Evolutionary conservation across 1,284 basidiomycete species (phyloP).

Genomic region (Fomitopsis pinicola): DNA sequence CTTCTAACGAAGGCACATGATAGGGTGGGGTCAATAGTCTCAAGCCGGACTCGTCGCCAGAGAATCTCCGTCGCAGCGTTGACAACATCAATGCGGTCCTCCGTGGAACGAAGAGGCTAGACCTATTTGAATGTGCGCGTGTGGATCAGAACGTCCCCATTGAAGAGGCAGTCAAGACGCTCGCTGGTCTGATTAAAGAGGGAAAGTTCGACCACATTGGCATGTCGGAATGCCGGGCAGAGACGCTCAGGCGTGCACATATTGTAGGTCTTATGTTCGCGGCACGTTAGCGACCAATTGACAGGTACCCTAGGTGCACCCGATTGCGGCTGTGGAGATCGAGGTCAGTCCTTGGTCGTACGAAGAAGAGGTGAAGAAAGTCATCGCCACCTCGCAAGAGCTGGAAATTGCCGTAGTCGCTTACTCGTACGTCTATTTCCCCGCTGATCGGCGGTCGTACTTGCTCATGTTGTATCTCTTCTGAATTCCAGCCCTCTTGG

Average conservation of each 20-base stretch:
- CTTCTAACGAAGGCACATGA: too few relatives aligned
- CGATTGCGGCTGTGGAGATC: constrained; percentile 46
- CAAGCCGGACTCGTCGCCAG: constrained; percentile 23
- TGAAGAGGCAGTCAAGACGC: constrained; percentile 26
- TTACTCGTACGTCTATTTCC: constrained; percentile 36
- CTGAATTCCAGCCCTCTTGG: constrained; percentile 41
- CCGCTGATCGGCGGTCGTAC: not conserved
- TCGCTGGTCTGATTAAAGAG: constrained; percentile 29
- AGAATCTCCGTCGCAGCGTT: constrained; percentile 40
- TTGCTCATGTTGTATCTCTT: not conserved
- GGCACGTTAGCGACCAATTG: too few relatives aligned
- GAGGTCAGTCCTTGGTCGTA: constrained; percentile 50
- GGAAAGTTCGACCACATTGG: constrained; percentile 45
- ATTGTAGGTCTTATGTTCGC: not conserved
- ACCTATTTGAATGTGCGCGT: constrained; percentile 39
- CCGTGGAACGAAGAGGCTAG: constrained; percentile 38
- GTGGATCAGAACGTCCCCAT: constrained; percentile 27
- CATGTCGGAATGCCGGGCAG: constrained; percentile 43
- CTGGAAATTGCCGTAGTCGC: constrained; percentile 47
- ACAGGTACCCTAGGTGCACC: constrained; percentile 31
- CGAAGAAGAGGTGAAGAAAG: constrained; percentile 41
- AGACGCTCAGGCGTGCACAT: constrained; percentile 35
- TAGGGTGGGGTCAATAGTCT: not conserved
- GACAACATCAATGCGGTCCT: constrained; percentile 34
- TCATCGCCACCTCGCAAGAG: constrained; percentile 36